Percentiles rank a stretch among this genome's conserved stretches.
These are phyloP conservation scores for Penicillium flavigenum DNA, from an alignment of 495 filamentous ascomycete species.

Conservation along the genomic window DNA sequence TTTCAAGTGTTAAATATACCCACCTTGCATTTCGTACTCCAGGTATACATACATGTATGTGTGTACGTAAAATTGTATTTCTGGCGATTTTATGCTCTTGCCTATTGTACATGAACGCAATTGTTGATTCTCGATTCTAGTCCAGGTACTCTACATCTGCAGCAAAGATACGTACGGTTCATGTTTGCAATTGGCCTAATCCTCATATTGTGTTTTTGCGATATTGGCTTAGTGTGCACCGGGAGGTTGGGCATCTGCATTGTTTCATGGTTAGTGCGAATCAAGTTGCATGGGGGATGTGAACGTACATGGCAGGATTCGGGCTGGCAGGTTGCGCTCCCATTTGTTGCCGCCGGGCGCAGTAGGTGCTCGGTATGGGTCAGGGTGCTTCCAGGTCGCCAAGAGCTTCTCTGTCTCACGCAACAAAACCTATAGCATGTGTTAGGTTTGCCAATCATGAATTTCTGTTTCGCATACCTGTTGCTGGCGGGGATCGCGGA, in stretches of 20 bases:
- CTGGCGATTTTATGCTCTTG: not conserved
- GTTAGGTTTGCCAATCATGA: not conserved
- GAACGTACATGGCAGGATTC: conserved; percentile 73
- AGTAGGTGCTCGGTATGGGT: conserved; percentile 83
- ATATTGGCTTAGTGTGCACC: conserved; percentile 14
- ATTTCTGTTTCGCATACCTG: conserved; percentile 54
- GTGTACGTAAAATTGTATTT: not conserved
- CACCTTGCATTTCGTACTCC: not conserved
- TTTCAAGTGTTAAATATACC: conserved; percentile 6
- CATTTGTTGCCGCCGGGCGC: conserved; percentile 97
- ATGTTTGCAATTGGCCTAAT: conserved; percentile 1
- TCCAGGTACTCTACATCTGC: not conserved
- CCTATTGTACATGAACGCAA: not conserved
- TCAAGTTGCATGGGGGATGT: not conserved
- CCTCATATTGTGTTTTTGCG: not conserved
- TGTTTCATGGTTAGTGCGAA: not conserved
- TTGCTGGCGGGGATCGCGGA: conserved; percentile 83
- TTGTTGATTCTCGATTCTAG: not conserved
- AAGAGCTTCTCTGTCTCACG: conserved; percentile 84
- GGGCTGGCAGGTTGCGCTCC: conserved; percentile 85
- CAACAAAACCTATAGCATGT: conserved; percentile 64
- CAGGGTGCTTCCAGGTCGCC: conserved; percentile 95
- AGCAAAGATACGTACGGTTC: not conserved
- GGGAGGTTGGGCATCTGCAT: conserved; percentile 19
- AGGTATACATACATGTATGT: not conserved